phyloP scores from a whole-genome alignment of 2,329 filamentous ascomycete genomes.

The Fusarium bactridioides region DNA sequence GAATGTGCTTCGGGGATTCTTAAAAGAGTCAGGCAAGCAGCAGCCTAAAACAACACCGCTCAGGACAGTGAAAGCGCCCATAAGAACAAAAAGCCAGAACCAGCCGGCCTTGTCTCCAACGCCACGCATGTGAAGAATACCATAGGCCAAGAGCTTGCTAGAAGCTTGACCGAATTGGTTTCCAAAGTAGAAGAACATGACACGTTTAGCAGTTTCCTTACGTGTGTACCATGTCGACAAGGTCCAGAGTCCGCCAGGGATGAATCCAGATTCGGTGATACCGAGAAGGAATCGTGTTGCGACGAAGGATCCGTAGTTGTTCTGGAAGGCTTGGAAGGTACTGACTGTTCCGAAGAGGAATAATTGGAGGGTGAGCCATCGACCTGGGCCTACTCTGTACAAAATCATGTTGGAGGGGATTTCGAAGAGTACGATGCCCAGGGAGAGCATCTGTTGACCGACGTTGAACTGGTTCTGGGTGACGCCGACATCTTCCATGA shows the following conservation, averaged over 20 bases:
- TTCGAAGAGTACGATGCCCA: conserved; percentile 58
- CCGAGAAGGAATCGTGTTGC: conserved; percentile 61
- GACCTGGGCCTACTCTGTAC: conserved; percentile 52
- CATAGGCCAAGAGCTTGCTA: conserved; percentile 52
- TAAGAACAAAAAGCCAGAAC: conserved; percentile 64
- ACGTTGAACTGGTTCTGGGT: conserved; percentile 61
- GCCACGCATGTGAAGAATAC: conserved; percentile 59
- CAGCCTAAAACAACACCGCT: conserved; percentile 53
- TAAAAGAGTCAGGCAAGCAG: conserved; percentile 55
- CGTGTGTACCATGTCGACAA: conserved; percentile 64
- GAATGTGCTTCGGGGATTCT: conserved; percentile 53
- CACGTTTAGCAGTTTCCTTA: conserved; percentile 59
- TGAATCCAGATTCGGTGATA: conserved; percentile 62
- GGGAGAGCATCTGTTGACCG: conserved; percentile 59
- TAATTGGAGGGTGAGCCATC: conserved; percentile 62
- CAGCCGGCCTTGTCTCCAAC: conserved; percentile 59
- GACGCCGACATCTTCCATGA: conserved; percentile 59
- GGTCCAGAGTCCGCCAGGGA: conserved; percentile 60
- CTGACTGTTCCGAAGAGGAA: conserved; percentile 62
- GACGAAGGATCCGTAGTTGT: conserved; percentile 56
- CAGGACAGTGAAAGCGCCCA: conserved; percentile 61
- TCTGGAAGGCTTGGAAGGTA: conserved; percentile 63
- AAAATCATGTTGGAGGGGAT: conserved; percentile 50
- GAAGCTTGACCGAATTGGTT: conserved; percentile 57
- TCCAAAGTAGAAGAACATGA: conserved; percentile 64